Evolutionary conservation across 345 rosid species (phyloP), one percentile per base, ranked within the genome.

Genomic region (Alliaria petiolata): DNA sequence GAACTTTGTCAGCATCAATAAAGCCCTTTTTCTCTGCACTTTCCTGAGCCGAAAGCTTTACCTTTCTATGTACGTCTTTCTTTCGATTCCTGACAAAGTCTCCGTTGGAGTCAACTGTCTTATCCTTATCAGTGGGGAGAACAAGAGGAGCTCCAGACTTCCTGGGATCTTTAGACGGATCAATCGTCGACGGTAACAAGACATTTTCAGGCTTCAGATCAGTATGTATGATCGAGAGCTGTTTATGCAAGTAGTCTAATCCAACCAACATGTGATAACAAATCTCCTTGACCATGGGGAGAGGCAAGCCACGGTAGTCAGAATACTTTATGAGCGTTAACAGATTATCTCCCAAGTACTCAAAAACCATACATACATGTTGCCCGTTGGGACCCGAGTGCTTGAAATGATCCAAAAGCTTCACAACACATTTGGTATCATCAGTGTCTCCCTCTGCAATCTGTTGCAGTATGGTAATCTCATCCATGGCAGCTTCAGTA

Each of bases 401-500:
- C 79, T 86, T 91, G 55, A 93, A 93, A 71, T 93, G 86, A 83
- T 91, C 97, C 81, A 93, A 74, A 68, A 93, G 97, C 88, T 89
- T 89, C 63, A 92, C 96, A 31, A 90, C 96, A 46, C 85, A 87
- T 62, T 83, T 89, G 55, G 83, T 79, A 75, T 86, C 83, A 50
- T 78, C 88, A 7, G 84, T 78, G 71, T 91, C 98, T 68, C 97
- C 92, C 36, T 91, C 91, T 0, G 96, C 89, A 38, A 89, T 81
- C 89, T 93, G 96, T 59, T 86, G 83, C 59, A 91, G 86, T 65
- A 91, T 87, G 50, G 89, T 91, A 54, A 93, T 84, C 89, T 93
- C 98, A 70, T 91, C 98, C 95, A 93, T 84, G 5, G 98, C 98
- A 3, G 98, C 97, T 66, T 91, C 98, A 10, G 96, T 89, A 60